A percentile compares a stretch with the other conserved stretches of the same genome.
phyloP scores from a whole-genome alignment of 352 stramenopile genomes.

The Aphanomyces euteiches region DNA sequence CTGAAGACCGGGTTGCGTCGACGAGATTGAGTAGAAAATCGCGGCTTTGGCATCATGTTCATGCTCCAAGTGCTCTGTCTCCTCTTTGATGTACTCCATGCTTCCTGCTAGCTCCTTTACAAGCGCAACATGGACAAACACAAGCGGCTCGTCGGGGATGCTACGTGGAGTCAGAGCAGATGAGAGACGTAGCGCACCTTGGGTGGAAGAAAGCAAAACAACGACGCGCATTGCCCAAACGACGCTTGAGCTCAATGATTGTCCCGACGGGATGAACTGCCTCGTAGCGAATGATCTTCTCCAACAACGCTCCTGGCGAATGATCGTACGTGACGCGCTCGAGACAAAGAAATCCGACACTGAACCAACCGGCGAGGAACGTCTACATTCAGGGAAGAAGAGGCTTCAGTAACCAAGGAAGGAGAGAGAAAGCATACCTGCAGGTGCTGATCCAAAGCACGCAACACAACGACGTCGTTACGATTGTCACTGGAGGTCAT shows the following conservation, averaged over 20 bases:
- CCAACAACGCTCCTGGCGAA: constrained; percentile 88
- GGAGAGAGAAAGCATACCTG: constrained; percentile 42
- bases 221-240: constrained; percentile 75
- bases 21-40: constrained; percentile 96
- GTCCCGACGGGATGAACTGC: constrained; percentile 92
- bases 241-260: constrained; percentile 90
- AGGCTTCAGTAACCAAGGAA: neutral
- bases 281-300: constrained; percentile 95
- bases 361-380: constrained; percentile 91
- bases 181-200: constrained; percentile 39
- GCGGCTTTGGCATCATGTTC: constrained; percentile 62
- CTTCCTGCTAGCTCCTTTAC: constrained; percentile 82
- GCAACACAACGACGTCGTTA: constrained; percentile 50
- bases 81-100: constrained; percentile 89
- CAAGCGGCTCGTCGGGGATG: constrained; percentile 88
- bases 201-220: constrained; percentile 96
- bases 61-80: constrained; percentile 62
- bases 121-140: constrained; percentile 94
- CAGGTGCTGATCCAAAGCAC: constrained; percentile 65
- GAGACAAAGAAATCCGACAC: constrained; percentile 87
- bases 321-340: constrained; percentile 91
- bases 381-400: constrained; percentile 37
- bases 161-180: constrained; percentile 25
- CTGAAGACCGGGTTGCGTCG: constrained; percentile 87
- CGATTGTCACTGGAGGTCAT: constrained; percentile 32